A percentile compares a stretch with the other conserved stretches of the same genome.
Evolutionary conservation across 2,329 filamentous ascomycete species (phyloP).

Genomic region (Leptographium wingfieldii): DNA sequence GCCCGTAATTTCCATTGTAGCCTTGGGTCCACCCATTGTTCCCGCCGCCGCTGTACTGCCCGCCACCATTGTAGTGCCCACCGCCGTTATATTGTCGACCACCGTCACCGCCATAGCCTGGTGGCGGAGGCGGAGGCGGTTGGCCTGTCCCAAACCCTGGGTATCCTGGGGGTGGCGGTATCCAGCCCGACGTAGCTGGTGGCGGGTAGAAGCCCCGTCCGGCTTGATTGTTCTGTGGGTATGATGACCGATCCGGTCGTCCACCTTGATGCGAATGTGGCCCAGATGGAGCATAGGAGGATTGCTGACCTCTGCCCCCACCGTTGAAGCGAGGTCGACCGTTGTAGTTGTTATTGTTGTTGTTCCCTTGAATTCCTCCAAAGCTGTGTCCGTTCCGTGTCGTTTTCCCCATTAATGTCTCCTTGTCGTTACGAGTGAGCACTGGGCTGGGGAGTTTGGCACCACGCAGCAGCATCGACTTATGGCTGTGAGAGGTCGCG

Average conservation of each 20-base stretch:
- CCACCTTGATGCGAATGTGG: conserved; percentile 11
- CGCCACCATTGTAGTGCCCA: background rate
- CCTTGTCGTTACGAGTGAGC: conserved; percentile 64
- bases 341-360: background rate
- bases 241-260: conserved; percentile 5
- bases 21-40: conserved; percentile 1
- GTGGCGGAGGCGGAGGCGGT: conserved; percentile 32
- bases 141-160: conserved; percentile 28
- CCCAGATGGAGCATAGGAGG: conserved; percentile 36
- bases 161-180: conserved; percentile 32
- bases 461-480: conserved; percentile 86
- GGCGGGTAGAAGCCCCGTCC: conserved; percentile 10
- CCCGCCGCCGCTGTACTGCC: background rate
- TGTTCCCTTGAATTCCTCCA: conserved; percentile 33
- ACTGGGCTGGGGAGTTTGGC: conserved; percentile 59
- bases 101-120: conserved; percentile 3
- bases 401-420: conserved; percentile 55
- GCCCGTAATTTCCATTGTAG: conserved; percentile 4
- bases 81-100: conserved; percentile 6
- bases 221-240: conserved; percentile 7
- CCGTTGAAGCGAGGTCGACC: background rate
- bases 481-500: conserved; percentile 58
- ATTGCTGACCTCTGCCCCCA: conserved; percentile 22
- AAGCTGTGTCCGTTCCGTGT: conserved; percentile 54
- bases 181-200: conserved; percentile 17